Evolutionary conservation across 805 yeast species (phyloP), one percentile per base, ranked within the genome.

Genomic region (Saturnispora sanitii): DNA sequence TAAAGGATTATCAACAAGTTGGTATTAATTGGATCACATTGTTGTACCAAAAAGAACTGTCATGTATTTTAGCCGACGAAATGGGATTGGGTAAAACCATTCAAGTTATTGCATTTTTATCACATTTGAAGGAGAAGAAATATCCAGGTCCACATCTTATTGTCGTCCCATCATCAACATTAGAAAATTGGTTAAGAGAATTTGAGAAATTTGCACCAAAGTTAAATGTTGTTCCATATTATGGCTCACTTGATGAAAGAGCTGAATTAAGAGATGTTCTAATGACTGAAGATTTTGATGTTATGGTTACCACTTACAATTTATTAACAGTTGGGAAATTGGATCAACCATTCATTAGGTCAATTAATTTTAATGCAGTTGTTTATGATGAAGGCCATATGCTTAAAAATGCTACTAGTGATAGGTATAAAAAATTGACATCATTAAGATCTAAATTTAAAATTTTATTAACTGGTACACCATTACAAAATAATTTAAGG

Each of bases 21-120:
- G 99, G 99, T 35, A 64, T 92, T 39, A 92, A 92, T 58, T 92
- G 99, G 99, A 66, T 92, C 41, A 71, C 79, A 46, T 60, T 90
- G 41, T 67, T 92, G 23, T 92, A 90, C 58, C 76, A 75, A 44
- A 77, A 82, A 54, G 71, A 77, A 15, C 67, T 92, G 42, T 86
- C 96, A 6, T 88, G 98, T 63, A 92, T 92, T 42, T 66, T 92
- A 37, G 99, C 98, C 0, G 99, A 92, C 64, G 99, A 92, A 58
- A 92, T 92, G 99, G 99, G 95, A 4, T 67, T 92, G 37, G 99
- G 99, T 45, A 92, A 92, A 57, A 92, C 98, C 0, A 82, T 95
- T 57, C 97, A 92, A 62, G 95, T 92, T 25, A 90, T 92, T 61
- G 73, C 96, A 6, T 92, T 92, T 56, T 64, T 92, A 55, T 87